Evolutionary conservation across 345 rosid genomes (phyloP).

Genomic region (Murraya paniculata): DNA sequence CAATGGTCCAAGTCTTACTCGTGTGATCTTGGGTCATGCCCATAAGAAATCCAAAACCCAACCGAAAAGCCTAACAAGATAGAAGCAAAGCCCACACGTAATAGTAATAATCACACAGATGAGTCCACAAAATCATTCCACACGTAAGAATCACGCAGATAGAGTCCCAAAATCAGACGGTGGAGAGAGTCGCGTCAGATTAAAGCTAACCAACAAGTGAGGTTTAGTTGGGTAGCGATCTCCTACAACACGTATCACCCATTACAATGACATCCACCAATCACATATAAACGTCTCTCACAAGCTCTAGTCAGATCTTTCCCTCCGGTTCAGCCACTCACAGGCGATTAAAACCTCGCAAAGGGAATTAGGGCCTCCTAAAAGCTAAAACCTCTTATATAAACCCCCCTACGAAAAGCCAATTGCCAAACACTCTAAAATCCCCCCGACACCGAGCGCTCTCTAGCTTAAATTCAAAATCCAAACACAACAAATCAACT

Average conservation of each 20-base stretch:
- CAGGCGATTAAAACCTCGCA: neutral
- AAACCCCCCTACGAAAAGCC: neutral
- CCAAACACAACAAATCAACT: neutral
- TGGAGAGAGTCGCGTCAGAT: constrained; percentile 16
- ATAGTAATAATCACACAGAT: neutral
- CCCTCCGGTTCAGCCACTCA: neutral
- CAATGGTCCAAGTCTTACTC: too few relatives aligned
- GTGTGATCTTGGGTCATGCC: too few relatives aligned
- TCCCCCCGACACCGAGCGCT: neutral
- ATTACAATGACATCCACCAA: neutral
- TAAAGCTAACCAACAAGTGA: neutral
- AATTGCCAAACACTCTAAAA: too few relatives aligned
- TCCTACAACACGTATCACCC: neutral
- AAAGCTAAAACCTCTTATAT: constrained; percentile 18
- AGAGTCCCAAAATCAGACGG: constrained; percentile 14
- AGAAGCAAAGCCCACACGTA: neutral
- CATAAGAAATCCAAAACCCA: too few relatives aligned
- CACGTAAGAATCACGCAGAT: neutral
- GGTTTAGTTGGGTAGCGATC: neutral
- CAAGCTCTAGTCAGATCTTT: neutral
- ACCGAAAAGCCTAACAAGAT: too few relatives aligned
- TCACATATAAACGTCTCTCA: neutral
- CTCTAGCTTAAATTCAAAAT: constrained; percentile 1
- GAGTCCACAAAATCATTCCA: neutral
- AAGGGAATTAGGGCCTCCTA: constrained; percentile 11